phyloP scores from a whole-genome alignment of 345 rosid species.

The Hibiscus tridactylites region DNA sequence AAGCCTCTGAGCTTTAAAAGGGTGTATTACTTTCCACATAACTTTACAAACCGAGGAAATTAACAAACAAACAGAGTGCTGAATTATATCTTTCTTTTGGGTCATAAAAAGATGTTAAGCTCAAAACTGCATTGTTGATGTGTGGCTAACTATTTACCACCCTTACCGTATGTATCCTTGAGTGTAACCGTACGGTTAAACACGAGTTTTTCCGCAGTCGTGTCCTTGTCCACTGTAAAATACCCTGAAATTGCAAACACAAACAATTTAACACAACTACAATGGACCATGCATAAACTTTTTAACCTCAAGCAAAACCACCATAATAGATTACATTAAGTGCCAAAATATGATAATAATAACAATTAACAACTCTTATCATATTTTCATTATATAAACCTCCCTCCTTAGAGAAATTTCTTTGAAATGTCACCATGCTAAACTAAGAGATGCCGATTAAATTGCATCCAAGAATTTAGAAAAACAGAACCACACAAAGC shows the following conservation, averaged over 20 bases:
- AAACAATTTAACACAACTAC: background rate
- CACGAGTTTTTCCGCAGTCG: conserved; percentile 60
- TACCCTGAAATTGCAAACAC: conserved; percentile 43
- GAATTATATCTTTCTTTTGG: too few relatives aligned
- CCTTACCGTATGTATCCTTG: conserved; percentile 43
- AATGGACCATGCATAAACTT: background rate
- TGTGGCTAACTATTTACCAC: conserved; percentile 31
- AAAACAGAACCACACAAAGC: background rate
- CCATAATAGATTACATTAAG: background rate
- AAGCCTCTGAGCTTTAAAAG: background rate
- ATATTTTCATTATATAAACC: background rate
- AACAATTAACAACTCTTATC: background rate
- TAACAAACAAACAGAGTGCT: background rate
- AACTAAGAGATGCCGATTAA: background rate
- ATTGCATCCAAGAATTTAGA: background rate
- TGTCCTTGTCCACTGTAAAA: conserved; percentile 67
- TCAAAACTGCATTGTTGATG: background rate
- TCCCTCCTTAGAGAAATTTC: background rate
- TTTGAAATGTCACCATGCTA: background rate
- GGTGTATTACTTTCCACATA: background rate
- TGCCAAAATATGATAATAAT: background rate
- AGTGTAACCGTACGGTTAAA: conserved; percentile 83
- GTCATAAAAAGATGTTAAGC: too few relatives aligned
- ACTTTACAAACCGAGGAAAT: background rate
- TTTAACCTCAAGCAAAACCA: background rate